Evolutionary conservation across 345 rosid species (phyloP).

Genomic region (Hypericum androsaemum): DNA sequence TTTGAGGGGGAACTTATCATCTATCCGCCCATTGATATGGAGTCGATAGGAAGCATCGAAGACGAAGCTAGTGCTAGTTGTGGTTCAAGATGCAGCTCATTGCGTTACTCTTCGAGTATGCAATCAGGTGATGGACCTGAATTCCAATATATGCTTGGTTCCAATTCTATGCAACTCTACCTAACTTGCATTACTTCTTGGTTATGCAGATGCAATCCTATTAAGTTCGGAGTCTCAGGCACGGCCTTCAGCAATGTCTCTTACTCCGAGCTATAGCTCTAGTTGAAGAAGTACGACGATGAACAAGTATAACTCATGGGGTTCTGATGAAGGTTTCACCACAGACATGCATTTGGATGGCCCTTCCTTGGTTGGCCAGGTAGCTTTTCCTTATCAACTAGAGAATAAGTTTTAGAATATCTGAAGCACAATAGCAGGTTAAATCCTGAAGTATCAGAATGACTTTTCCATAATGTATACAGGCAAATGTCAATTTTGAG

Average conservation of each 20-base stretch:
- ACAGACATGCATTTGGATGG: slow-evolving; percentile 34
- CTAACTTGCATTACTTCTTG: neutral
- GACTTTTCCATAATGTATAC: too few relatives aligned
- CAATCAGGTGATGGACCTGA: slow-evolving; percentile 32
- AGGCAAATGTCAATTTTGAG: slow-evolving; percentile 52
- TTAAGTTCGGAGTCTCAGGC: slow-evolving; percentile 30
- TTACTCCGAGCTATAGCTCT: slow-evolving; percentile 38
- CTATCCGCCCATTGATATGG: slow-evolving; percentile 70
- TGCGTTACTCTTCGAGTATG: slow-evolving; percentile 25
- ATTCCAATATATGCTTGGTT: neutral
- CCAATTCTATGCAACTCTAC: too few relatives aligned
- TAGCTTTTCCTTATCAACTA: too few relatives aligned
- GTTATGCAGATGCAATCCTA: slow-evolving; percentile 32
- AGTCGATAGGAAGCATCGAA: slow-evolving; percentile 33
- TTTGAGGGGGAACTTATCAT: slow-evolving; percentile 62
- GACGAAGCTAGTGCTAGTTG: slow-evolving; percentile 40
- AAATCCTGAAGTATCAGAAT: too few relatives aligned
- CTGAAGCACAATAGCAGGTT: too few relatives aligned
- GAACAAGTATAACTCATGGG: neutral
- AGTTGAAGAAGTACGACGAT: slow-evolving; percentile 17
- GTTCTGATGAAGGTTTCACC: slow-evolving; percentile 40
- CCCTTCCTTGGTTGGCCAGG: slow-evolving; percentile 27
- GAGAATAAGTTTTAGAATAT: too few relatives aligned
- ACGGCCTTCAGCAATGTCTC: slow-evolving; percentile 38
- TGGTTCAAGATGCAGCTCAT: slow-evolving; percentile 30